Percentiles rank a stretch among this genome's conserved stretches.
phyloP scores from a whole-genome alignment of 495 filamentous ascomycete genomes.

The Annulohypoxylon stygium region DNA sequence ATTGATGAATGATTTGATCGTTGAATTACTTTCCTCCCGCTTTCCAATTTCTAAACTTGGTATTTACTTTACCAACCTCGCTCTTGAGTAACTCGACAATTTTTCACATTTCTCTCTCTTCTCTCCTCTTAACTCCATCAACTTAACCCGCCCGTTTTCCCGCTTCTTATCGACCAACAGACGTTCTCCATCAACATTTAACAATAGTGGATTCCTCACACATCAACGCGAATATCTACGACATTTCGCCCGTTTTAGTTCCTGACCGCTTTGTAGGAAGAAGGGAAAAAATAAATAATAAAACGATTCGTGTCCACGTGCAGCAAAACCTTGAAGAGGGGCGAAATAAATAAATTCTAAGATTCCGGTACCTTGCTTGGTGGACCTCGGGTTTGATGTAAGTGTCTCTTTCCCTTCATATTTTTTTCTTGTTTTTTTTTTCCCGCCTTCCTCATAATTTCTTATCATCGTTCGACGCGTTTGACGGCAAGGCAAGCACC shows the following conservation, averaged over 20 bases:
- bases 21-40: conserved; percentile 37
- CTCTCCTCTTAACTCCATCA: conserved; percentile 33
- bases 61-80: conserved; percentile 50
- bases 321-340: conserved; percentile 40
- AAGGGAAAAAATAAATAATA: conserved; percentile 33
- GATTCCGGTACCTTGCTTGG: conserved; percentile 39
- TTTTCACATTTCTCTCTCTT: conserved; percentile 43
- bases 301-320: conserved; percentile 46
- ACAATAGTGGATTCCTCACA: conserved; percentile 38
- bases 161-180: conserved; percentile 25
- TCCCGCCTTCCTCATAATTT: conserved; percentile 44
- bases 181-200: conserved; percentile 21
- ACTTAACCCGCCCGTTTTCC: conserved; percentile 41
- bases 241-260: conserved; percentile 37
- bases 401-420: conserved; percentile 44
- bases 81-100: conserved; percentile 28
- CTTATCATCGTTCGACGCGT: conserved; percentile 43
- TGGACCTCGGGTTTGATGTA: conserved; percentile 46
- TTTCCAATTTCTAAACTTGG: conserved; percentile 45
- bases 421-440: conserved; percentile 45
- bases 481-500: conserved; percentile 14
- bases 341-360: conserved; percentile 37
- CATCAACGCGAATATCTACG: conserved; percentile 40
- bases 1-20: conserved; percentile 49
- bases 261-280: conserved; percentile 44